phyloP scores from a whole-genome alignment of 192 early-diverging fungal genomes.

The Diversispora eburnea region DNA sequence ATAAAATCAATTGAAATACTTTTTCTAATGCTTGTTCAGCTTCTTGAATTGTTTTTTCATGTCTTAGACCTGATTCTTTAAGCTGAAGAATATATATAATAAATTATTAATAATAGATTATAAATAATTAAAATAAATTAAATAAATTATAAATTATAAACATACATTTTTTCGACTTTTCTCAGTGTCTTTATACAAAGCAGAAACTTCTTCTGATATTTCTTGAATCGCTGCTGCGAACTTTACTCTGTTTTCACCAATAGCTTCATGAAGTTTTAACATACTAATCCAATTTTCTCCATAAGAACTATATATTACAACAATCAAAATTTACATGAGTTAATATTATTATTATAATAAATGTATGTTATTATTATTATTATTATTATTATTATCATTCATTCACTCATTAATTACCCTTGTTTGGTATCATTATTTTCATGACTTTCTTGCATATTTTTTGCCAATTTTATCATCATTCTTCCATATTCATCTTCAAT shows the following conservation, averaged over 20 bases:
- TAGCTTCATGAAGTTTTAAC: constrained; percentile 74
- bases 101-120: not conserved
- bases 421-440: constrained; percentile 52
- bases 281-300: constrained; percentile 74
- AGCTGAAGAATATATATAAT: constrained; percentile 47
- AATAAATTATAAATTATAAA: not conserved
- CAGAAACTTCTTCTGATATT: constrained; percentile 75
- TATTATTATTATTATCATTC: not conserved
- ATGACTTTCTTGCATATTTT: constrained; percentile 54
- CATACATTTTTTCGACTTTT: constrained; percentile 71
- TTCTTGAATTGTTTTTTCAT: constrained; percentile 74
- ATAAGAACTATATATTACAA: constrained; percentile 54
- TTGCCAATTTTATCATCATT: constrained; percentile 72
- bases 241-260: constrained; percentile 77
- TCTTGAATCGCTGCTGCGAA: constrained; percentile 67
- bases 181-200: constrained; percentile 74
- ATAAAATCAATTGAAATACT: constrained; percentile 39
- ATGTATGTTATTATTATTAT: not conserved
- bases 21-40: constrained; percentile 80
- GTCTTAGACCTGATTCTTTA: constrained; percentile 74
- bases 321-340: constrained; percentile 10
- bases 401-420: constrained; percentile 35
- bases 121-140: not conserved
- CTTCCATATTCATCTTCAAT: constrained; percentile 92
- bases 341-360: not conserved